Evolutionary conservation across 441 rosid genomes (phyloP).

Genomic region (Melastoma candidum): DNA sequence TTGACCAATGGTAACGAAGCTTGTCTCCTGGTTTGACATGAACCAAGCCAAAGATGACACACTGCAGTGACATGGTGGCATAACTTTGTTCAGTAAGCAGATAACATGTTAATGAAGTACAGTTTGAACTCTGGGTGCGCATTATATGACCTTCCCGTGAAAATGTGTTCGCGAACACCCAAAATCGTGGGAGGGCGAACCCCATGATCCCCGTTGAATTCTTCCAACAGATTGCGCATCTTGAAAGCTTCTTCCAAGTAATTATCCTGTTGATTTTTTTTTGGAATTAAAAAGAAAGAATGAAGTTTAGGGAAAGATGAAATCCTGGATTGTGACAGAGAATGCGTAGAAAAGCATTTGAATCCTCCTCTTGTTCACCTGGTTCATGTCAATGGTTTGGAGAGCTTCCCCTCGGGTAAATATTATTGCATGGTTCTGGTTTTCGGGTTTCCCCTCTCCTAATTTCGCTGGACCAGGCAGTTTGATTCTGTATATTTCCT

Average conservation of each 20-base stretch:
- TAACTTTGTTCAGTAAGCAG: conserved; percentile 12
- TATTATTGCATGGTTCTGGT: conserved; percentile 21
- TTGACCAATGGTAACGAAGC: conserved; percentile 92
- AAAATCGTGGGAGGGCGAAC: conserved; percentile 84
- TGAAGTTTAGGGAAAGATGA: too few relatives aligned
- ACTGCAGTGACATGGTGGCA: conserved; percentile 30
- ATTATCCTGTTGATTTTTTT: conserved; percentile 47
- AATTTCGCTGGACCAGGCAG: conserved; percentile 16
- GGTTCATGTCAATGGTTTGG: conserved; percentile 22
- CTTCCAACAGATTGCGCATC: conserved; percentile 94
- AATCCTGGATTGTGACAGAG: too few relatives aligned
- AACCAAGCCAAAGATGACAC: conserved; percentile 98
- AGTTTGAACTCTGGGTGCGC: too few relatives aligned
- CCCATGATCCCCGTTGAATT: conserved; percentile 90
- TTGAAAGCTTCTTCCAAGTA: conserved; percentile 96
- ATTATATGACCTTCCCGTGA: conserved; percentile 71
- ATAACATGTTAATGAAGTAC: too few relatives aligned
- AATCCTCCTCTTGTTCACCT: conserved; percentile 3
- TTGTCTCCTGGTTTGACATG: conserved; percentile 94
- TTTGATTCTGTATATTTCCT: conserved; percentile 18
- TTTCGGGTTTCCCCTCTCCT: conserved; percentile 22
- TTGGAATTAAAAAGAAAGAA: too few relatives aligned
- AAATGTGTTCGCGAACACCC: conserved; percentile 94
- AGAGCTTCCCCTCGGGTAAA: conserved; percentile 22
- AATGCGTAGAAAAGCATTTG: too few relatives aligned